phyloP scores from a whole-genome alignment of 768 basidiomycete genomes.

The Sporobolomyces pararoseus region DNA sequence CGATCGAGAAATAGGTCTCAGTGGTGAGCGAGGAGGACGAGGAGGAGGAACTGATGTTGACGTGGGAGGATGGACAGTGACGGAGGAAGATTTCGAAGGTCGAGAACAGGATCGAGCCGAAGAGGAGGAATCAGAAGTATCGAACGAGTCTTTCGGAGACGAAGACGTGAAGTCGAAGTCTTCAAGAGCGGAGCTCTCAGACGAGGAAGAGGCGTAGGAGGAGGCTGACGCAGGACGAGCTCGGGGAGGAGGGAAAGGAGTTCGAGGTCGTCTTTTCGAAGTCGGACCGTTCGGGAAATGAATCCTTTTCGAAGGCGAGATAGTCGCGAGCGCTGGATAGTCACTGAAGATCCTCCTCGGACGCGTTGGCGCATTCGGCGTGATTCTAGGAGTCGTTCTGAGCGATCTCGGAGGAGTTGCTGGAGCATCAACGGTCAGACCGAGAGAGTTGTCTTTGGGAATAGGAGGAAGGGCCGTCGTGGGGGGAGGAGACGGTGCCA shows the following conservation, averaged over 20 bases:
- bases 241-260: conserved; percentile 5
- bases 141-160: conserved; percentile 5
- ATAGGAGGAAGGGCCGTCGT: conserved; percentile 6
- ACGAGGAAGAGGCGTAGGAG: conserved; percentile 1
- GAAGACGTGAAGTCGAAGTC: conserved; percentile 13
- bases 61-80: conserved; percentile 1
- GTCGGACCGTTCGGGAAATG: conserved; percentile 13
- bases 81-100: neutral
- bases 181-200: neutral
- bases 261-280: neutral
- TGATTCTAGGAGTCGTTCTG: conserved; percentile 1
- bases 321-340: conserved; percentile 1
- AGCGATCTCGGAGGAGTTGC: conserved; percentile 10
- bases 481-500: conserved; percentile 9
- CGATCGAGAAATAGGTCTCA: neutral
- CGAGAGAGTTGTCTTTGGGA: conserved; percentile 7
- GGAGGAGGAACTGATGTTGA: neutral
- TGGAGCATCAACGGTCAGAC: neutral
- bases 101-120: neutral
- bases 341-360: conserved; percentile 10
- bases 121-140: conserved; percentile 8
- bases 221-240: neutral
- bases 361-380: neutral
- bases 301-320: conserved; percentile 5
- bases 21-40: conserved; percentile 4